These are phyloP conservation scores for Babesia sp. DNA, from an alignment of 169 alveolate species.

Conservation along the genomic window DNA sequence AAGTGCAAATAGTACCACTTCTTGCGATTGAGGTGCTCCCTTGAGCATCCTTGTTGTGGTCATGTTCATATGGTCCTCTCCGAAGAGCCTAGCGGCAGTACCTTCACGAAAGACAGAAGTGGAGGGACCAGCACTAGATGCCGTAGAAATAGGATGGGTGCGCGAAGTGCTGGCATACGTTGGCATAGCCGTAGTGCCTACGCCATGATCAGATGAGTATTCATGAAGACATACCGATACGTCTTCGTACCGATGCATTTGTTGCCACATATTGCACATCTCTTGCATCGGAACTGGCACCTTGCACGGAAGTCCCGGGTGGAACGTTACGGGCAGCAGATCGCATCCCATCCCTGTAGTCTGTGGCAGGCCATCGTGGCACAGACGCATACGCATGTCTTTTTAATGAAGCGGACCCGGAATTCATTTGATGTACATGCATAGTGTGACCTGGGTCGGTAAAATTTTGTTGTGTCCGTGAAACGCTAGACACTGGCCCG, in stretches of 20 bases:
- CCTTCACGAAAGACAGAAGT: neutral
- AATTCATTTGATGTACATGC: neutral
- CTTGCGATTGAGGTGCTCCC: slow-evolving; percentile 33
- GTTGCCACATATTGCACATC: neutral
- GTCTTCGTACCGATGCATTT: slow-evolving; percentile 7
- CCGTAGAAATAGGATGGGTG: neutral
- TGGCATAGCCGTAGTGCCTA: neutral
- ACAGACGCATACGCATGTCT: slow-evolving; percentile 8
- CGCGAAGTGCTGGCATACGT: slow-evolving; percentile 24
- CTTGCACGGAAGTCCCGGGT: slow-evolving; percentile 7
- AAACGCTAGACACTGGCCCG: neutral
- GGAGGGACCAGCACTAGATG: neutral
- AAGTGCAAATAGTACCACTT: slow-evolving; percentile 60
- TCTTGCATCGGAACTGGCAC: neutral
- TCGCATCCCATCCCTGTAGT: neutral
- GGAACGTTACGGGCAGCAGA: slow-evolving; percentile 4
- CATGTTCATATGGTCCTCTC: slow-evolving; percentile 4
- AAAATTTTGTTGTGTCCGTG: neutral
- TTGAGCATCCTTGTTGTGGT: slow-evolving; percentile 6
- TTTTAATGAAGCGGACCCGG: neutral
- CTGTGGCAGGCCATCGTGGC: slow-evolving; percentile 29
- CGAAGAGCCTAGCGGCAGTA: slow-evolving; percentile 9
- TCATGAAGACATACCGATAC: neutral
- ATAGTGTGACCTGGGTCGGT: neutral
- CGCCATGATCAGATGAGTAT: neutral